Conservation (phyloP, 78 protist genomes). For the Dictyostelium brefeldianum region DNA sequence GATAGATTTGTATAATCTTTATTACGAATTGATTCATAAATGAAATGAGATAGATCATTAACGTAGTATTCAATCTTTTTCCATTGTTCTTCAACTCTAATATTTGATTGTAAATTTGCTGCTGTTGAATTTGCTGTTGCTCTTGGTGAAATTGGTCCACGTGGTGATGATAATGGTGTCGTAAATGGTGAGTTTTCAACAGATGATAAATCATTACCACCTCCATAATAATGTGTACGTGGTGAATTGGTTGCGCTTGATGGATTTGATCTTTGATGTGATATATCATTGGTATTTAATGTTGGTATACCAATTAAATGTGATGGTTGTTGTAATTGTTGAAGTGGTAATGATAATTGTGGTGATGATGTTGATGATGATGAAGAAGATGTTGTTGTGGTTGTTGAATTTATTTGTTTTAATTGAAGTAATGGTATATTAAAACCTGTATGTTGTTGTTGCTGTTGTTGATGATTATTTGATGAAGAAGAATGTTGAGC, state of each 20-base stretch:
- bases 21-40: constrained; percentile 49
- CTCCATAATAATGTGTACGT: constrained; percentile 23
- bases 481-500: neutral
- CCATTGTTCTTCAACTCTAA: constrained; percentile 62
- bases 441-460: neutral
- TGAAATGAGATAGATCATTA: constrained; percentile 34
- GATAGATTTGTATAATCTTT: constrained; percentile 28
- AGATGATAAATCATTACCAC: neutral
- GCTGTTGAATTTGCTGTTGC: constrained; percentile 22
- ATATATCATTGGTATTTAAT: neutral
- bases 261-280: neutral
- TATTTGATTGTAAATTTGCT: neutral
- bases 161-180: constrained; percentile 16
- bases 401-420: neutral
- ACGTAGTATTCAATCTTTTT: constrained; percentile 59
- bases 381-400: neutral
- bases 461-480: neutral
- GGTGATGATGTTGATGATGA: constrained; percentile 6
- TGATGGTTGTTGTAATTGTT: neutral
- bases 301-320: neutral
- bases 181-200: constrained; percentile 21
- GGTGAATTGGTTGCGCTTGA: constrained; percentile 12
- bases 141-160: neutral
- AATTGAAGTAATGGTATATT: constrained; percentile 4
- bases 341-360: neutral